A percentile compares a stretch with the other conserved stretches of the same genome.
Evolutionary conservation across 2,329 filamentous ascomycete species (phyloP).

Genomic region (Colletotrichum euphorbiae): DNA sequence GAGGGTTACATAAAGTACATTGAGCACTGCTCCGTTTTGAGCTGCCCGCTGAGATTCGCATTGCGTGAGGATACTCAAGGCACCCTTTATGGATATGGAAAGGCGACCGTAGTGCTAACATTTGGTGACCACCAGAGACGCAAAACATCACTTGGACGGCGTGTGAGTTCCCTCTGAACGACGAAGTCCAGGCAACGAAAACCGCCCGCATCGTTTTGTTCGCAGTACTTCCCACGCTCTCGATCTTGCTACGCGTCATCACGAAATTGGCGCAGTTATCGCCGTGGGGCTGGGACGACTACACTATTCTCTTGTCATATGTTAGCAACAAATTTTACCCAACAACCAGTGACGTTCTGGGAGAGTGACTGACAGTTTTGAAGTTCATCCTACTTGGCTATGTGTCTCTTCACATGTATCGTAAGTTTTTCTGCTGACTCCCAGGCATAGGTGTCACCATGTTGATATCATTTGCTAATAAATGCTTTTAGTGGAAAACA

Average conservation of each 20-base stretch:
- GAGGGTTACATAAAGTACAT: conserved; percentile 1
- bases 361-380: neutral
- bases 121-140: neutral
- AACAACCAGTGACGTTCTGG: no score
- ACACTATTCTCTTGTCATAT: conserved; percentile 19
- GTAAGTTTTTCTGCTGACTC: neutral
- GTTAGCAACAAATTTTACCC: neutral
- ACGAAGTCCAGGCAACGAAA: neutral
- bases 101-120: neutral
- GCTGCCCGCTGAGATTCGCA: conserved; percentile 23
- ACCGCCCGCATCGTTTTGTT: conserved; percentile 1
- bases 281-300: conserved; percentile 21
- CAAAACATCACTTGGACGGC: conserved; percentile 30
- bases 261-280: conserved; percentile 10
- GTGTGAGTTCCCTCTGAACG: conserved; percentile 9
- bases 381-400: conserved; percentile 9
- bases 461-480: no score
- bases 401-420: neutral
- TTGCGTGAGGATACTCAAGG: neutral
- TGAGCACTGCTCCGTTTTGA: conserved; percentile 4
- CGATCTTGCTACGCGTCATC: conserved; percentile 9
- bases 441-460: neutral
- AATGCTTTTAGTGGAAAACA: conserved; percentile 5
- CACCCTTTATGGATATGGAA: fast-evolving
- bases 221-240: neutral